phyloP scores from a whole-genome alignment of 495 filamentous ascomycete genomes.

The Pyronema omphalodes region DNA sequence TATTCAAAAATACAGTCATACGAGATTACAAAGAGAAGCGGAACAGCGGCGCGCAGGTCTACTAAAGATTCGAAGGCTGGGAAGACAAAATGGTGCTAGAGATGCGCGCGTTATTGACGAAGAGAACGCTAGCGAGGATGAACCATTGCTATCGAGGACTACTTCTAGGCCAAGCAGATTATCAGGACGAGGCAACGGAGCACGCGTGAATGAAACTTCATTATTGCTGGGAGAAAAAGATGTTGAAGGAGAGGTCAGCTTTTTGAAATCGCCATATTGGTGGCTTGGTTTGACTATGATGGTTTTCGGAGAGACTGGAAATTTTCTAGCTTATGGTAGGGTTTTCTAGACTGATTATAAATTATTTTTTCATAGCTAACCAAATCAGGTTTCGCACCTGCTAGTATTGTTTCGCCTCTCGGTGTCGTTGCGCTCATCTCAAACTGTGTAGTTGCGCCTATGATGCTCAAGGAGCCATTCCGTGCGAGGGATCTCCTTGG shows the following conservation, averaged over 20 bases:
- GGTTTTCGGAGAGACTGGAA: conserved; percentile 81
- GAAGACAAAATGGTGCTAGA: neutral
- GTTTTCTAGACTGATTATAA: neutral
- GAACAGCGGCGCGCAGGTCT: conserved; percentile 25
- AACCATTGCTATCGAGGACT: neutral
- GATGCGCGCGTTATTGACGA: neutral
- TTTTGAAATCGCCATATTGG: conserved; percentile 89
- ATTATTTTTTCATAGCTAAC: too few relatives aligned
- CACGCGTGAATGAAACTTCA: conserved; percentile 7
- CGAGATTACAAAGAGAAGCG: conserved; percentile 47
- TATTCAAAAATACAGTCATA: conserved; percentile 88
- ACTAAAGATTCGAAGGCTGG: neutral
- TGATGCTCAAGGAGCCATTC: conserved; percentile 78
- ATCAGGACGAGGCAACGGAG: neutral
- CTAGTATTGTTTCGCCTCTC: conserved; percentile 90
- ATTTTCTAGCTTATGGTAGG: conserved; percentile 74
- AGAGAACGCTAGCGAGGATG: conserved; percentile 7
- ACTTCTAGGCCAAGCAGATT: neutral
- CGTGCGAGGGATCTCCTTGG: conserved; percentile 73
- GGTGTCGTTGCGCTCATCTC: conserved; percentile 89
- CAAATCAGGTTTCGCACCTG: conserved; percentile 59
- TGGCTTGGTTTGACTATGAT: conserved; percentile 85
- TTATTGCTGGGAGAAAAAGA: conserved; percentile 3
- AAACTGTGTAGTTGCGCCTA: conserved; percentile 88
- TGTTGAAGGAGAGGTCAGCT: conserved; percentile 29